Conservation (phyloP, 345 rosid genomes). For the Eucalyptus marginata region DNA sequence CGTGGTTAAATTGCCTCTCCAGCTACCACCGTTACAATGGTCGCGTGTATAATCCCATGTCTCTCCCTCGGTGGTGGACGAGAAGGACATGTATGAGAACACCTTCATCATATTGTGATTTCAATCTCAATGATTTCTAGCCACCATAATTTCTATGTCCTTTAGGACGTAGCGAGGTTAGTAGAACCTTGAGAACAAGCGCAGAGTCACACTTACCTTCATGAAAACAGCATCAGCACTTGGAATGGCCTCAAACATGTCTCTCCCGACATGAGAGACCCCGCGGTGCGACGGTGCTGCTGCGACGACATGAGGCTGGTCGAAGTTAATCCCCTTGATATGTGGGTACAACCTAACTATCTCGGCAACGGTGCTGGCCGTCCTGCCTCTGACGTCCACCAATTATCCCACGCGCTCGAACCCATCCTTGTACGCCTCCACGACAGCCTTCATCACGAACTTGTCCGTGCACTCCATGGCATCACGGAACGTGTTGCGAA, state of each 20-base stretch:
- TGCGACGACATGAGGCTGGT: constrained; percentile 2
- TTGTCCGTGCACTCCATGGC: not conserved
- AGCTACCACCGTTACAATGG: not conserved
- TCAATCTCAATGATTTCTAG: not conserved
- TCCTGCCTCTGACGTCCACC: constrained; percentile 11
- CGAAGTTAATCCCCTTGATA: constrained; percentile 3
- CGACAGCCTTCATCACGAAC: not conserved
- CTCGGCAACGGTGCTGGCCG: not conserved
- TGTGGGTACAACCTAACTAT: not conserved
- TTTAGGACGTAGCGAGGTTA: not conserved
- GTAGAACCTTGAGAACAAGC: too few species aligned
- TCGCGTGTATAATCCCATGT: too few species aligned
- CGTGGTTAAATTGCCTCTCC: too few species aligned
- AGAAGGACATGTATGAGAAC: too few species aligned
- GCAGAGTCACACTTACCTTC: not conserved
- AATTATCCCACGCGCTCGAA: not conserved
- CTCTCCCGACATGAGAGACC: constrained; percentile 1
- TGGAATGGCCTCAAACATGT: constrained; percentile 5
- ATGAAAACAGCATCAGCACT: constrained; percentile 2
- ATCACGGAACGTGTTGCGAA: too few species aligned
- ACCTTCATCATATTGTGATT: not conserved
- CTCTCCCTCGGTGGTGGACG: not conserved
- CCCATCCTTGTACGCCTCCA: not conserved
- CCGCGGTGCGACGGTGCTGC: not conserved
- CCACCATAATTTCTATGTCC: not conserved